These are phyloP conservation scores for Monosporozyma siamensis DNA, from an alignment of 805 yeast genomes.

Conservation along the genomic window DNA sequence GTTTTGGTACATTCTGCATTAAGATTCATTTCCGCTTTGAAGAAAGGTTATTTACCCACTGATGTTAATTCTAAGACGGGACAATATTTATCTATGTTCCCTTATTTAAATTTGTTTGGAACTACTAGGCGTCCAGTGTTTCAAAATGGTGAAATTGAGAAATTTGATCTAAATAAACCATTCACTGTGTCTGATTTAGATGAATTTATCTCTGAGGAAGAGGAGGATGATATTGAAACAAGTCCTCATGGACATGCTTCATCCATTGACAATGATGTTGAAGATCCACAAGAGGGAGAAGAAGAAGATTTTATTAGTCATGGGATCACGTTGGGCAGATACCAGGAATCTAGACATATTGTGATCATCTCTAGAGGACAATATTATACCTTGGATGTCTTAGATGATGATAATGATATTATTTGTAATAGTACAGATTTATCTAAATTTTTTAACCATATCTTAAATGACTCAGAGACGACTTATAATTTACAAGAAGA, in stretches of 20 bases:
- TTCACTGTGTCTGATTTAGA: slow-evolving; percentile 38
- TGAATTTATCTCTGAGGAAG: slow-evolving; percentile 17
- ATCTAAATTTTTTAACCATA: slow-evolving; percentile 52
- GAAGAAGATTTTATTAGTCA: slow-evolving; percentile 13
- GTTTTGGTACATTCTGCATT: slow-evolving; percentile 55
- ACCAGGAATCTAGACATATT: slow-evolving; percentile 57
- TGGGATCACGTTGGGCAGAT: slow-evolving; percentile 71
- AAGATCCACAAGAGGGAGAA: slow-evolving; percentile 4
- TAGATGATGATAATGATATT: slow-evolving; percentile 57
- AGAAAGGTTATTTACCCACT: slow-evolving; percentile 44
- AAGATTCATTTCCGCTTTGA: slow-evolving; percentile 53
- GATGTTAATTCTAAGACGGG: slow-evolving; percentile 47
- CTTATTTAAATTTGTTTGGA: slow-evolving; percentile 60
- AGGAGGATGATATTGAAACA: neutral
- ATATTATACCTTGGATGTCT: slow-evolving; percentile 79
- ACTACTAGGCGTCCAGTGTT: slow-evolving; percentile 48
- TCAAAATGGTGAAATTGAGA: slow-evolving; percentile 23
- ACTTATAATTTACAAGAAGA: slow-evolving; percentile 51
- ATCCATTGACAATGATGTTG: neutral
- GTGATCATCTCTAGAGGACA: slow-evolving; percentile 73
- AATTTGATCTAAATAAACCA: slow-evolving; percentile 33
- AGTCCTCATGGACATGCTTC: neutral
- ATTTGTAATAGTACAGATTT: slow-evolving; percentile 60
- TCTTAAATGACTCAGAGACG: slow-evolving; percentile 57
- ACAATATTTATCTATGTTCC: slow-evolving; percentile 54